A percentile compares a stretch with the other conserved stretches of the same genome.
Conservation (phyloP, 805 yeast species). For the Barnettozyma pratensis region DNA sequence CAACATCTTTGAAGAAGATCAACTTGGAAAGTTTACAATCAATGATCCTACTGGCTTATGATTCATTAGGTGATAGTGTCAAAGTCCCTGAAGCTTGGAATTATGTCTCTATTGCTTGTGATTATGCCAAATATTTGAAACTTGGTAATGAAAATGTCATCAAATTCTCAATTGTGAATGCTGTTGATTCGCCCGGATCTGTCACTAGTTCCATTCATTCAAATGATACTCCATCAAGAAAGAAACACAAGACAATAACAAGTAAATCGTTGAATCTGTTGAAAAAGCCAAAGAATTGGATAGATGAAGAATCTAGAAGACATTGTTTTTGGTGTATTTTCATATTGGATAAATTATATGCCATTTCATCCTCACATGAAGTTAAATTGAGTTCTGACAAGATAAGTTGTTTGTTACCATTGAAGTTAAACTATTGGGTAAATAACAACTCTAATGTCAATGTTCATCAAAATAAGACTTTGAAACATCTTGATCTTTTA, state of each 20-base stretch:
- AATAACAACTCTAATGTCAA: constrained; percentile 1
- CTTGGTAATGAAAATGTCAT: constrained; percentile 14
- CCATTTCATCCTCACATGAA: constrained; percentile 22
- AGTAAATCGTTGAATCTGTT: constrained; percentile 17
- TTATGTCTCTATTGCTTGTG: constrained; percentile 24
- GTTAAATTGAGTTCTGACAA: constrained; percentile 18
- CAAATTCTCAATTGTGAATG: constrained; percentile 3
- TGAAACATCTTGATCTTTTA: constrained; percentile 4
- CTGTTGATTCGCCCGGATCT: constrained; percentile 18
- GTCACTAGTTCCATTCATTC: constrained; percentile 10
- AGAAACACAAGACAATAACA: constrained; percentile 14
- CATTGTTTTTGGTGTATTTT: constrained; percentile 24
- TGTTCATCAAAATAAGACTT: constrained; percentile 4
- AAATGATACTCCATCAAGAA: constrained; percentile 12
- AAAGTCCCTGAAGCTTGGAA: constrained; percentile 26
- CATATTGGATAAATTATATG: constrained; percentile 20
- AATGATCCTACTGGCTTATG: constrained; percentile 20
- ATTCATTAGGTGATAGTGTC: constrained; percentile 18
- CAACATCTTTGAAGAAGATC: constrained; percentile 17
- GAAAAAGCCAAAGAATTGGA: constrained; percentile 19
- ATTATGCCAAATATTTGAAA: constrained; percentile 21
- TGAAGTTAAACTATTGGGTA: constrained; percentile 16
- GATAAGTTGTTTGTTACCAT: constrained; percentile 16
- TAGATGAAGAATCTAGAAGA: constrained; percentile 23
- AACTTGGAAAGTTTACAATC: constrained; percentile 20